Percentiles rank a stretch among this genome's conserved stretches.
Evolutionary conservation across 2,329 filamentous ascomycete species (phyloP).

Genomic region (Emergomyces orientalis): DNA sequence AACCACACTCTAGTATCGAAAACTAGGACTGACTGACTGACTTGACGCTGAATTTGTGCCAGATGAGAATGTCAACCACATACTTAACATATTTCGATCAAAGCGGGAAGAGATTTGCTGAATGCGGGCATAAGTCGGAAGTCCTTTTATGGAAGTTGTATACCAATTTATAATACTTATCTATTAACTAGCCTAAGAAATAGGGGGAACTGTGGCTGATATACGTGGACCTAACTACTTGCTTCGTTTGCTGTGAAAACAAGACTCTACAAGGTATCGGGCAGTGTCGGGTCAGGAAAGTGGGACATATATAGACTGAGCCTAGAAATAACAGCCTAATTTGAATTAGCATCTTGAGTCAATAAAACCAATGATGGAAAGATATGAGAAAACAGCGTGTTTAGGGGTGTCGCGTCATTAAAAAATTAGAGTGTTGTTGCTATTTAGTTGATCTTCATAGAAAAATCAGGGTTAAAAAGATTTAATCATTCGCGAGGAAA

Average conservation of each 20-base stretch:
- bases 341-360: not conserved
- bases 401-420: slow-evolving; percentile 43
- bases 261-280: not conserved
- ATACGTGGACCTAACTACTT: not conserved
- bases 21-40: no score
- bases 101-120: no score
- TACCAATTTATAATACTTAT: not conserved
- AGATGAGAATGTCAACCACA: no score
- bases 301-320: not conserved
- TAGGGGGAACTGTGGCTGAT: not conserved
- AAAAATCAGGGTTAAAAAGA: slow-evolving; percentile 57
- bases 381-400: not conserved
- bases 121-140: no score
- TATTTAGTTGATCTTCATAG: slow-evolving; percentile 50
- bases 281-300: no score
- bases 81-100: no score
- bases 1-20: no score
- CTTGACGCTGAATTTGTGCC: not conserved
- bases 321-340: not conserved
- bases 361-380: not conserved
- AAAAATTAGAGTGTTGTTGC: slow-evolving; percentile 67
- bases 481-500: slow-evolving; percentile 48
- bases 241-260: not conserved
- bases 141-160: no score
- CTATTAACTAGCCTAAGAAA: not conserved